Percentiles rank a stretch among this genome's conserved stretches.
Conservation (phyloP, 148 eudicot genomes). For the Fagopyrum esculentum region DNA sequence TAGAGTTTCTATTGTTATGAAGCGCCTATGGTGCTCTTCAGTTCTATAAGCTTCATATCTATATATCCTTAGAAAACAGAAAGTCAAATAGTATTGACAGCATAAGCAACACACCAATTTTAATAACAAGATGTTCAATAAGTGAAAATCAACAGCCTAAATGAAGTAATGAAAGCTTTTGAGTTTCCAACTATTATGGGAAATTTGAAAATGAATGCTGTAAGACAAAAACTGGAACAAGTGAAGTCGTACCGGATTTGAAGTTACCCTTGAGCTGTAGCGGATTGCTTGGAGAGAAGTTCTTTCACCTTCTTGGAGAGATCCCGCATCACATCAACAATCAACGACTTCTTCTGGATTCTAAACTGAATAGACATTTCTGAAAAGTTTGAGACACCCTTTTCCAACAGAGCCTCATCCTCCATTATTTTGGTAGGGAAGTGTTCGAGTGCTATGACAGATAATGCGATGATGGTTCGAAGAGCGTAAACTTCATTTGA, state of each 20-base stretch:
- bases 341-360: constrained; percentile 74
- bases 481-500: constrained; percentile 52
- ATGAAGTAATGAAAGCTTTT: neutral
- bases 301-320: constrained; percentile 56
- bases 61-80: neutral
- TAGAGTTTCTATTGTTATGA: neutral
- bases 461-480: constrained; percentile 63
- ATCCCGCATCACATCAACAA: constrained; percentile 66
- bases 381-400: constrained; percentile 44
- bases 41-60: neutral
- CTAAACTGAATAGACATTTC: constrained; percentile 65
- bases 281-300: constrained; percentile 40
- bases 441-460: constrained; percentile 64
- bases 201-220: neutral
- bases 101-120: neutral
- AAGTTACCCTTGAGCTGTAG: constrained; percentile 23
- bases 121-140: neutral
- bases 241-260: neutral
- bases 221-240: neutral
- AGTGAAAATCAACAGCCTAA: neutral
- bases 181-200: neutral
- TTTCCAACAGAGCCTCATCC: constrained; percentile 56
- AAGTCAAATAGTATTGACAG: neutral
- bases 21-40: neutral
- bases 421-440: constrained; percentile 85